Evolutionary conservation across 2,329 filamentous ascomycete species (phyloP), one percentile per base, ranked within the genome.

Genomic region (Lachnellula subtilissima): DNA sequence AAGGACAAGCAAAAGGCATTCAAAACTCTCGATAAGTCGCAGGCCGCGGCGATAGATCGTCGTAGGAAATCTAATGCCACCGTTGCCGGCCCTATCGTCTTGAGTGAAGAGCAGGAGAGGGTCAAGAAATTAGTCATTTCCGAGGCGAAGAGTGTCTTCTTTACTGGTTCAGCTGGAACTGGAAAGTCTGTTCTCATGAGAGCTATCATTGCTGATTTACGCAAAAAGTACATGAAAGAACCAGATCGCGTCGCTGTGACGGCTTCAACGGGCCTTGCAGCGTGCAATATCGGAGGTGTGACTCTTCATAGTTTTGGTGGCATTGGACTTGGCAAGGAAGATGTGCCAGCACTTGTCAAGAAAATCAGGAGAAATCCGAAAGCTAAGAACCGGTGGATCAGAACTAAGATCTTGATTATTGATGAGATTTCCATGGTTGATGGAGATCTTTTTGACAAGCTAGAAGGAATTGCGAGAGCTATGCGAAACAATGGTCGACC

Each of bases 391-490:
- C 83, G 93, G 42, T 99, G 95, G 95, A 75, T 95, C 62, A 84
- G 85, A 55, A 96, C 91, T 0, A 96, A 92, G 68, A 84, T 91
- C 12, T 80, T 99, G 23, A 81, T 99, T 63, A 83, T 99, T 65
- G 94, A 99, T 72, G 94, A 99, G 70, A 86, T 99, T 3, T 97
- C 94, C 12, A 99, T 99, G 95, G 92, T 99, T 4, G 94, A 99
- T 66, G 94, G 91, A 1, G 92, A 97, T 36, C 78, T 99, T 0
- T 99, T 97, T 64, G 94, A 99, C 75, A 99, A 99, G 72, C 80
- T 99, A 17, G 91, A 95, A 59, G 83, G 88, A 58, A 88, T 99
- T 63, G 93, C 92, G 14, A 83, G 93, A 54, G 84, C 79, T 3
- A 85, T 99, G 59, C 85, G 92, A 53, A 96, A 95, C 69, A 97